Conservation (phyloP, 495 filamentous ascomycete genomes). For the Cudoniella acicularis region DNA sequence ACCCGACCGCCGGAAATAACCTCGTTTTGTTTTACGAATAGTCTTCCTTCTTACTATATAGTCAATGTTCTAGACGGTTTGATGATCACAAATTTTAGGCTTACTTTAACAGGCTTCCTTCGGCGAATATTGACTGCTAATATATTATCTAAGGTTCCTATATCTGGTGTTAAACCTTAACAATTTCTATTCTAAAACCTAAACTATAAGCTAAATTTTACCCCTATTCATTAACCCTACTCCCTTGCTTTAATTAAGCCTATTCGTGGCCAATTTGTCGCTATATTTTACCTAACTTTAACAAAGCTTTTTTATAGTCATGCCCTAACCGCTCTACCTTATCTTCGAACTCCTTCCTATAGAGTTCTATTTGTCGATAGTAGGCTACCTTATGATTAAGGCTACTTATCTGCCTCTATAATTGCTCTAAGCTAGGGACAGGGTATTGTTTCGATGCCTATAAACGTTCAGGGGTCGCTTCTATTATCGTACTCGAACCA, state of each 20-base stretch:
- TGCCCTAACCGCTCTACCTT: not conserved
- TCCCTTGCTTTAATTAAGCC: slow-evolving; percentile 4
- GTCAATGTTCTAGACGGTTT: too few relatives aligned
- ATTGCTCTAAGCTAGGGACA: slow-evolving; percentile 10
- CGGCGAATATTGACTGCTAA: not conserved
- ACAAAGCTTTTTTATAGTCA: slow-evolving; percentile 1
- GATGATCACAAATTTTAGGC: too few relatives aligned
- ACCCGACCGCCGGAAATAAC: too few relatives aligned
- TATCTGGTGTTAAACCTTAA: not conserved
- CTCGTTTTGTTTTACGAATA: too few relatives aligned
- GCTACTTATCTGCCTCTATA: slow-evolving; percentile 5
- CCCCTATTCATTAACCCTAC: not conserved
- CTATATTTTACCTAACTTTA: slow-evolving; percentile 2
- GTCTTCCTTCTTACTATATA: too few relatives aligned
- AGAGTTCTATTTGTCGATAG: slow-evolving; percentile 5
- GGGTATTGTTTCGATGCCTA: slow-evolving; percentile 12
- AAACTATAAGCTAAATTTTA: too few relatives aligned
- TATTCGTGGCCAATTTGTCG: slow-evolving; percentile 1
- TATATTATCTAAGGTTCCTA: too few relatives aligned
- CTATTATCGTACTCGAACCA: slow-evolving; percentile 11
- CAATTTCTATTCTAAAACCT: not conserved
- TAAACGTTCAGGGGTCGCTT: slow-evolving; percentile 11
- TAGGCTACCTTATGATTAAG: slow-evolving; percentile 12
- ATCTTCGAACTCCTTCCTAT: slow-evolving; percentile 6
- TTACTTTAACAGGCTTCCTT: not conserved